These are phyloP conservation scores for Coelastrella sp. DNA, from an alignment of 139 green algal species.

Conservation along the genomic window DNA sequence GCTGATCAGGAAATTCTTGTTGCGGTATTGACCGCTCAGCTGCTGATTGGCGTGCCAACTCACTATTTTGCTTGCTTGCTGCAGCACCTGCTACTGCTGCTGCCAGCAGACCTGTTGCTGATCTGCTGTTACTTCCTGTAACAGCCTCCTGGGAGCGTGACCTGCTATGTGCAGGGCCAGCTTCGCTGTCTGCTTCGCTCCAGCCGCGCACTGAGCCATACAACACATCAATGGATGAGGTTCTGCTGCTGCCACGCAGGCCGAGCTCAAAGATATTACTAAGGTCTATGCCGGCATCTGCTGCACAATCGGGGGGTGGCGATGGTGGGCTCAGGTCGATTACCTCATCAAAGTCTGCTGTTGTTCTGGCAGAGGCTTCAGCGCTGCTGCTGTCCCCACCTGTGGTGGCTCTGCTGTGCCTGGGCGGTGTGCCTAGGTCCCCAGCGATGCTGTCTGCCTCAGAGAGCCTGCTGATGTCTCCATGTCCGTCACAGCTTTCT, in stretches of 20 bases:
- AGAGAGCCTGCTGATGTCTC: neutral
- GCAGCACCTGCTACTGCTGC: slow-evolving; percentile 16
- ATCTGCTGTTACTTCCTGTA: neutral
- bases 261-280: slow-evolving; percentile 64
- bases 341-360: neutral
- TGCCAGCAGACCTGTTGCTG: neutral
- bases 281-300: slow-evolving; percentile 42
- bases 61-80: neutral
- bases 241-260: slow-evolving; percentile 47
- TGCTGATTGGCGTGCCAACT: neutral
- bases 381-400: neutral
- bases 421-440: neutral
- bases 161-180: neutral
- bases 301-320: slow-evolving; percentile 22
- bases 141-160: neutral
- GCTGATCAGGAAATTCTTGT: neutral
- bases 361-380: neutral
- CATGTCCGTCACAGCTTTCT: slow-evolving; percentile 18
- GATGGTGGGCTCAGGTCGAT: neutral
- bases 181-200: slow-evolving; percentile 18
- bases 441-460: slow-evolving; percentile 25
- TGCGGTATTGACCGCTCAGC: neutral
- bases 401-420: slow-evolving; percentile 15
- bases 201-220: slow-evolving; percentile 40
- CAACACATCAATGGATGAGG: slow-evolving; percentile 50